Base-by-base conservation (phyloP, 768 basidiomycete genomes). In the Strobilomyces echinocephalus region DNA sequence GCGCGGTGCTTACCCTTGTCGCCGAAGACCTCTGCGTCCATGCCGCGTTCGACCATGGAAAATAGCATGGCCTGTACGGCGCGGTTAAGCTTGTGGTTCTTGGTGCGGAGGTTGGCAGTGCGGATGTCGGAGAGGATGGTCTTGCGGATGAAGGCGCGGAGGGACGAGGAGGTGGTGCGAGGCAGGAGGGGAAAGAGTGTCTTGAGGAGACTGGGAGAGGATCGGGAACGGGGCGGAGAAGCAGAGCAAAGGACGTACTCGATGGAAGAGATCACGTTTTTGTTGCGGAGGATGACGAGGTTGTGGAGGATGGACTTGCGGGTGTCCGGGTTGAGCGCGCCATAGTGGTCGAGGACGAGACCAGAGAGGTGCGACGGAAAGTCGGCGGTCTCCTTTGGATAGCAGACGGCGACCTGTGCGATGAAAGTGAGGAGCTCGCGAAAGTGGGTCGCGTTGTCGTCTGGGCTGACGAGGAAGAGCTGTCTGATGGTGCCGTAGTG, bases 51-150 rank as follows among this genome's bases (percentile, higher is more conserved):
- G 8, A 97, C 84, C 95, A 98, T 98, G 41, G 83, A 81, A 67
- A 98, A 98, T 30, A 98, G 76, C 81, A 98, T 89, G 12, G 92
- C 86, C 67, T 99, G 97, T 0, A 99, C 92, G 20, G 93, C 87
- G 35, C 91, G 83, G 67, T 99, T 99, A 26, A 99, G 82, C 68
- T 95, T 95, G 74, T 97, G 93, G 64, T 97, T 97, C 67, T 90
- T 92, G 38, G 87, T 78, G 50, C 83, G 85, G 33, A 84, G 71
- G 68, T 99, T 99, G 39, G 95, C 94, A 1, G 87, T 89, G 58
- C 85, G 84, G 55, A 99, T 91, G 61, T 97, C 97, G 11, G 90
- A 86, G 20, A 98, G 78, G 65, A 99, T 97, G 8, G 94, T 97
- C 66, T 86, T 87, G 14, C 93, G 87, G 62, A 98, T 97, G 63